Evolutionary conservation across 139 green algal species (phyloP), one percentile per base, ranked within the genome.

Genomic region (Chlamydomonas sp.): DNA sequence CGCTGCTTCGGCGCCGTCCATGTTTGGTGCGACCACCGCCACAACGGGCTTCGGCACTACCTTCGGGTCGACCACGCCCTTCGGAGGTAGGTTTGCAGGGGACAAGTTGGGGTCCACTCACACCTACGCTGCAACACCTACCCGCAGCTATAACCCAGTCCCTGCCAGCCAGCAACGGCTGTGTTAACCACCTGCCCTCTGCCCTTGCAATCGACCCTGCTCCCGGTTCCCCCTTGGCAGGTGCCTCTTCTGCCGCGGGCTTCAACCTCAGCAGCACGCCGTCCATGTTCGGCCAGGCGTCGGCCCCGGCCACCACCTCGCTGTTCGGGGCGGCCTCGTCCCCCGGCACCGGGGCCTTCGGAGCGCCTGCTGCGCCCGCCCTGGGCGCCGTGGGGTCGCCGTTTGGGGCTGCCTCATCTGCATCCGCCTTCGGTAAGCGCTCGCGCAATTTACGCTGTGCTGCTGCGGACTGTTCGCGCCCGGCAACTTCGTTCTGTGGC

Each of bases 201-300:
- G 20, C 14, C 12, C 16, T 49, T 12, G n/a, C 16, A 75, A 5
- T 75, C n/a, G 16, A 20, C 69, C 4, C n/a, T 75, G 16, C 4
- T 0, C 7, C 69, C 20, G 60, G 63, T 74, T 61, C 9, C 58
- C 58, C 64, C 14, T 31, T 76, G 57, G 80, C 80, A 85, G 80
- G 69, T 20, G 82, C 82, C 2, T 62, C 71, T 9, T 86, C 82
- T 16, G 82, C 71, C 0, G 80, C 76, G 17, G 8, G 64, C 63
- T 80, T 93, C 78, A 78, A 71, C 72, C 88, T 89, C 83, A 87
- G 63, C 78, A 87, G 89, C n/a, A 74, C 77, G 2, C 69, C 85
- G n/a, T 59, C 77, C 17, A 78, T 77, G 0, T 92, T 91, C 75
- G 90, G 90, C 7, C 83, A 63, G 31, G 66, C 75, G 20, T 79